These are phyloP conservation scores for Russula dissimulans DNA, from an alignment of 768 basidiomycete genomes.

Conservation along the genomic window DNA sequence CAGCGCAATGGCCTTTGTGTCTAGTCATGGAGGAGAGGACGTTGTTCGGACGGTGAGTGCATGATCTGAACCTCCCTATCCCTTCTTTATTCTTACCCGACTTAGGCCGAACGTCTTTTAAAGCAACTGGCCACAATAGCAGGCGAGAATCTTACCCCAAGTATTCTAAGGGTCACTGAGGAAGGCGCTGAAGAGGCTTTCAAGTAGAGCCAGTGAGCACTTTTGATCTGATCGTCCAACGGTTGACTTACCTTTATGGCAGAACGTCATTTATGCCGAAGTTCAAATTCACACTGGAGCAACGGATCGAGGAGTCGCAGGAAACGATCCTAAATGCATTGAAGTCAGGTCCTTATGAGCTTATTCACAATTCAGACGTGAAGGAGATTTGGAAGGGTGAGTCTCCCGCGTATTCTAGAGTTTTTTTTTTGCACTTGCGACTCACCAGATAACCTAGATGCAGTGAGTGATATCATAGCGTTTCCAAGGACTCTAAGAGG, in stretches of 20 bases:
- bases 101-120: slow-evolving; percentile 4
- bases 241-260: neutral
- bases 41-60: slow-evolving; percentile 1
- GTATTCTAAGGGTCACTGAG: neutral
- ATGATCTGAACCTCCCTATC: neutral
- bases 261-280: slow-evolving; percentile 15
- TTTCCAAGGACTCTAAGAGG: neutral
- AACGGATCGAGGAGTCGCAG: slow-evolving; percentile 9
- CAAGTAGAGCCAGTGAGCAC: slow-evolving; percentile 12
- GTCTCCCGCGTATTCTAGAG: neutral
- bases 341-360: slow-evolving; percentile 15
- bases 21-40: slow-evolving; percentile 11
- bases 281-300: slow-evolving; percentile 8
- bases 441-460: neutral
- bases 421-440: neutral
- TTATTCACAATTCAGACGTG: slow-evolving; percentile 8
- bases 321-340: slow-evolving; percentile 15
- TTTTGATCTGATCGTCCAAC: neutral
- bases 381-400: slow-evolving; percentile 16
- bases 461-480: neutral
- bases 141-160: slow-evolving; percentile 4
- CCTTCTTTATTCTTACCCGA: neutral
- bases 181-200: neutral
- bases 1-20: neutral
- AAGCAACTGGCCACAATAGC: slow-evolving; percentile 1